Base-by-base conservation (phyloP, 352 stramenopile species). In the Phytophthora lateralis region DNA sequence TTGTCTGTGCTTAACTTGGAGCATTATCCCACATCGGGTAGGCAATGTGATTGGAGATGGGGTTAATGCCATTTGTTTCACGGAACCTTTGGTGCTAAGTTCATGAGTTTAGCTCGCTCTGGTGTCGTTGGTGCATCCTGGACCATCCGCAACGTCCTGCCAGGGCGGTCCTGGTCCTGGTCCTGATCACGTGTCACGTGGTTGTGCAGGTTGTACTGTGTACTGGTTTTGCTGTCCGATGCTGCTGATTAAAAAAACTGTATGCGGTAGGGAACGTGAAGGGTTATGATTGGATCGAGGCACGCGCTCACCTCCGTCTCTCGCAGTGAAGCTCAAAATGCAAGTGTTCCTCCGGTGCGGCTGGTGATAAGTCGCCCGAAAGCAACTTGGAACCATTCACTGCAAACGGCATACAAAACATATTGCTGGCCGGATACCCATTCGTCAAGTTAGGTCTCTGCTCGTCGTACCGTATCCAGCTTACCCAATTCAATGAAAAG, bases 241-340 rank as follows among this genome's bases (percentile, higher is more conserved):
- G 21, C 21, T 15, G 27, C 10, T 21, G 21, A 38, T 30, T 61
- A 49, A 56, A 55, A 56, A 55, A 69, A 64, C 49, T 62, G 62
- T 63, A 63, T 48, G n/a, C 61, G 56, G 43, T 47, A 46, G 34
- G 34, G 46, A 55, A 38, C 48, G 29, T 44, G 55, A 51, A 20
- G 4, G 7, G 27, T 49, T 46, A 17, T 37, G 37, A 71, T 71
- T 71, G 62, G 62, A 17, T 43, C 17, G 37, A 71, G 56, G 62
- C 56, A 71, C 56, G 26, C 56, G 62, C 44, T 54, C 6, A 20
- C 20, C 29, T 58, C 56, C 42, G 62, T 58, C 55, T 70, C 55
- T 70, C 54, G 27, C 58, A 17, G 15, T 41, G 34, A 38, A 37
- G 20, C 37, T 47, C 7, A 34, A n/a, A n/a, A n/a, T n/a, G n/a